Conservation (phyloP, 192 early-diverging fungal species). For the Umbelopsis vinacea region DNA sequence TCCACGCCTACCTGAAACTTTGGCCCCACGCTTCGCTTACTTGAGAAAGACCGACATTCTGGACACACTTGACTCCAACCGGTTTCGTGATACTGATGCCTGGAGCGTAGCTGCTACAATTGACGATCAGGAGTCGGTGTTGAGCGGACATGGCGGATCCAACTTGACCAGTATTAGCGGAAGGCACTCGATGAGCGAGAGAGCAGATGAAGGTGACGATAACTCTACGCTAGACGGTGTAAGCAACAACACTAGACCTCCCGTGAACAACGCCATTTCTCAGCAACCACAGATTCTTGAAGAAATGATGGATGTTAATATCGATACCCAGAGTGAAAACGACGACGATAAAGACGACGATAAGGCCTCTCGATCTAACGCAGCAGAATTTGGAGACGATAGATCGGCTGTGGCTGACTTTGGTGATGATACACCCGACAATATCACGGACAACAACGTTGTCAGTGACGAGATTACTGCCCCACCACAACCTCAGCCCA, state of each 20-base stretch:
- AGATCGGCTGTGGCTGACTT: slow-evolving; percentile 36
- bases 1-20: slow-evolving; percentile 21
- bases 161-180: slow-evolving; percentile 26
- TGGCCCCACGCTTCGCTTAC: slow-evolving; percentile 32
- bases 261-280: background rate
- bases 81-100: slow-evolving; percentile 39
- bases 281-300: slow-evolving; percentile 11
- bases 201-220: slow-evolving; percentile 34
- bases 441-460: slow-evolving; percentile 28
- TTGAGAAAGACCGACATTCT: slow-evolving; percentile 42
- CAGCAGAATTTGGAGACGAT: slow-evolving; percentile 47
- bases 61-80: slow-evolving; percentile 37
- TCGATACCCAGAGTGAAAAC: background rate
- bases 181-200: slow-evolving; percentile 26
- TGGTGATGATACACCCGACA: slow-evolving; percentile 23
- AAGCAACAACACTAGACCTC: background rate
- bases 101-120: slow-evolving; percentile 49
- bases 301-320: slow-evolving; percentile 10
- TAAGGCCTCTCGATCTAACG: slow-evolving; percentile 34
- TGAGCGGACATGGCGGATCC: slow-evolving; percentile 39
- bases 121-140: slow-evolving; percentile 44
- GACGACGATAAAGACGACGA: slow-evolving; percentile 20
- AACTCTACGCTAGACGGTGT: slow-evolving; percentile 31
- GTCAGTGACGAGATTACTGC: slow-evolving; percentile 43
- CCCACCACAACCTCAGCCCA: slow-evolving; percentile 47